A percentile compares a stretch with the other conserved stretches of the same genome.
Evolutionary conservation across 768 basidiomycete genomes (phyloP).

Genomic region (Xanthoconium purpureum): DNA sequence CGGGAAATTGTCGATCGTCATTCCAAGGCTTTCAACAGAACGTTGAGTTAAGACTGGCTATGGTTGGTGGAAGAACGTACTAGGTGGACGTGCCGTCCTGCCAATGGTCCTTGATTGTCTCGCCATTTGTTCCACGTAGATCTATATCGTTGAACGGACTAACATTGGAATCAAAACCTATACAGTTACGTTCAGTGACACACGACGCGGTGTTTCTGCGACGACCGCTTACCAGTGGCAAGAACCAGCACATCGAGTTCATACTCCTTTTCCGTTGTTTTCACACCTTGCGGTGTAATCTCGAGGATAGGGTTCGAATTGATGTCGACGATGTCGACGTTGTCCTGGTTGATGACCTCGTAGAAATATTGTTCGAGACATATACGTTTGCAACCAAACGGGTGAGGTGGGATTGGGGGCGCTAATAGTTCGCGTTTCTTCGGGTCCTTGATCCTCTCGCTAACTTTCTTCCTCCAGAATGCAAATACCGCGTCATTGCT

Average conservation of each 20-base stretch:
- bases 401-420: background rate
- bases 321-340: conserved; percentile 11
- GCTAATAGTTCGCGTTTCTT: conserved; percentile 1
- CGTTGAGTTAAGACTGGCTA: background rate
- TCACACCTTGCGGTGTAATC: conserved; percentile 6
- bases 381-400: background rate
- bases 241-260: conserved; percentile 10
- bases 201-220: too few relatives aligned
- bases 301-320: conserved; percentile 8
- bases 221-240: conserved; percentile 7
- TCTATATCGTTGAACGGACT: conserved; percentile 8
- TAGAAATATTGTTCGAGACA: background rate
- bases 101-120: conserved; percentile 16
- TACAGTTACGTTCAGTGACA: background rate
- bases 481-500: background rate
- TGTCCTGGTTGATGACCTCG: background rate
- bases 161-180: conserved; percentile 2
- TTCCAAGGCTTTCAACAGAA: background rate
- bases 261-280: conserved; percentile 5
- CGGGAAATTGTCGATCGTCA: too few relatives aligned
- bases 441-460: background rate
- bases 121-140: conserved; percentile 5
- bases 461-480: conserved; percentile 10
- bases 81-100: conserved; percentile 10
- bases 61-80: background rate